Base-by-base conservation (phyloP, 2,329 filamentous ascomycete genomes). In the Pseudogymnoascus destructans region DNA sequence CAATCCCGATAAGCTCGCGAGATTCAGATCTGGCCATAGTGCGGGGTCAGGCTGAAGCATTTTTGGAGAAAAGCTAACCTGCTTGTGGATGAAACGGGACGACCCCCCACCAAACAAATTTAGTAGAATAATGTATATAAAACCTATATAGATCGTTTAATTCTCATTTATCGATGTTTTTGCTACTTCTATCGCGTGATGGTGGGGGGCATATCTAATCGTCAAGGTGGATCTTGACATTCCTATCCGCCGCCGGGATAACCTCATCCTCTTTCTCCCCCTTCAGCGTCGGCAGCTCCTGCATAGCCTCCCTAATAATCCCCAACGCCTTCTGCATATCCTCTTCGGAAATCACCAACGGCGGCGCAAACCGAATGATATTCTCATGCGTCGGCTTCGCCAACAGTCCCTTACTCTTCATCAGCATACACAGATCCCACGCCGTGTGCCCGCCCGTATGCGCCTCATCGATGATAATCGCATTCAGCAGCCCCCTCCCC, bases 351-450 rank as follows among this genome's bases (percentile, higher is more conserved):
- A 98, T 97, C 64, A 98, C 90, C 58, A 98, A 77, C 17, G 93
- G 93, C 52, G 93, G 93, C n/a, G 93, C 93, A 62, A 98, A 86
- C 59, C 93, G 87, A 70, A 98, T 98, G 71, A 98, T 97, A 73
- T 97, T 96, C 69, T 95, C 86, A 73, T 98, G 93, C 5, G 93
- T 98, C 27, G 93, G 93, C 80, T 98, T 98, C 67, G 93, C 93
- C 79, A 98, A 72, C 59, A 98, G 75, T 60, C 93, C 93, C 79
- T 96, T 97, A 72, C 86, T 82, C 79, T 97, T 97, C 75, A 96
- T 82, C 69, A 97, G 73, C 77, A 98, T 82, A 73, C 93, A 98
- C 64, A 98, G 76, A 73, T 98, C 92, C 93, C 93, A 98, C 8
- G 93, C 93, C 55, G 85, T 86, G 71, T 91, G 86, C 40, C 92